Percentiles rank a stretch among this genome's conserved stretches.
These are phyloP conservation scores for Paraphaeosphaeria minitans DNA, from an alignment of 2,329 filamentous ascomycete genomes.

Conservation along the genomic window DNA sequence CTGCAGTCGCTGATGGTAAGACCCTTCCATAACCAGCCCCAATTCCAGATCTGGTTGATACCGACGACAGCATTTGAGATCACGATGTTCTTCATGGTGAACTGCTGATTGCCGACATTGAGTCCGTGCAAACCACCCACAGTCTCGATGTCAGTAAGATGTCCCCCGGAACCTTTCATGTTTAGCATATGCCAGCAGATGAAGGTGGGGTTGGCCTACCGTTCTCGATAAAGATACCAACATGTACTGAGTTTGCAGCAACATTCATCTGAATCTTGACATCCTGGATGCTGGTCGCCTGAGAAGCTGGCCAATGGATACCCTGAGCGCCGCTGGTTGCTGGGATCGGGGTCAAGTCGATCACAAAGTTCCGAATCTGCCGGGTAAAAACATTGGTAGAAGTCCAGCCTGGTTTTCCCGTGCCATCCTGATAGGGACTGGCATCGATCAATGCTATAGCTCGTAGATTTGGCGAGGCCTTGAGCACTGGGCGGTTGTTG, in stretches of 20 bases:
- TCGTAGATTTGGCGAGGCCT: slow-evolving; percentile 58
- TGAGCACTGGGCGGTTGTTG: slow-evolving; percentile 60
- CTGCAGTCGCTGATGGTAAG: slow-evolving; percentile 59
- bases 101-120: slow-evolving; percentile 57
- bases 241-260: slow-evolving; percentile 52
- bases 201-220: slow-evolving; percentile 18
- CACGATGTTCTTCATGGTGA: slow-evolving; percentile 63
- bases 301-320: slow-evolving; percentile 55
- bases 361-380: slow-evolving; percentile 68
- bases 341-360: slow-evolving; percentile 61
- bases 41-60: slow-evolving; percentile 65
- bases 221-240: slow-evolving; percentile 55
- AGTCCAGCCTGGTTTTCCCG: slow-evolving; percentile 49
- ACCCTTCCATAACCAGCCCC: slow-evolving; percentile 62
- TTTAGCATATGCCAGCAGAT: neutral
- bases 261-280: slow-evolving; percentile 51
- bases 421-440: slow-evolving; percentile 54
- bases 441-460: slow-evolving; percentile 65
- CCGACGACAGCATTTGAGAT: slow-evolving; percentile 59
- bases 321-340: slow-evolving; percentile 52
- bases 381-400: slow-evolving; percentile 69
- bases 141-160: slow-evolving; percentile 54
- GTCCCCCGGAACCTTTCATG: slow-evolving; percentile 49
- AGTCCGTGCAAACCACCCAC: slow-evolving; percentile 51
- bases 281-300: slow-evolving; percentile 55